phyloP scores from a whole-genome alignment of 495 filamentous ascomycete genomes.

The Darksidea phi region DNA sequence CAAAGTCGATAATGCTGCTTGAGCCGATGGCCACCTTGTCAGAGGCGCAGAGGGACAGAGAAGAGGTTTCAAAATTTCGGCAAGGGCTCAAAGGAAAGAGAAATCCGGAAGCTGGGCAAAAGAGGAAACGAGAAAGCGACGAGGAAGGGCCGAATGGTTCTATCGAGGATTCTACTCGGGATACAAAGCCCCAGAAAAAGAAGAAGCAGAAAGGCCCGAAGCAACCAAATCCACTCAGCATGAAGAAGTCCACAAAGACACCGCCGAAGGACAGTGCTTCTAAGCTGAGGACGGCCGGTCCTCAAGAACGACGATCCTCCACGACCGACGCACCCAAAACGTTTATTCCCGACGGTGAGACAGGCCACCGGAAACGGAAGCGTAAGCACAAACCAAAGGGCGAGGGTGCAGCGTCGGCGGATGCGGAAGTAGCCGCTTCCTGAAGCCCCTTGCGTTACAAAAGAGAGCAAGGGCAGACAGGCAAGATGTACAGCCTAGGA shows the following conservation, averaged over 20 bases:
- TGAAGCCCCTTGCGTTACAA: background rate
- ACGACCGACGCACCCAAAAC: background rate
- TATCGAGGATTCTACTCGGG: conserved; percentile 34
- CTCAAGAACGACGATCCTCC: background rate
- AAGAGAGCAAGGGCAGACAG: too few relatives aligned
- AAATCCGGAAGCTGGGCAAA: conserved; percentile 36
- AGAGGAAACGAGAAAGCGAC: conserved; percentile 52
- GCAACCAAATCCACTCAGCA: conserved; percentile 82
- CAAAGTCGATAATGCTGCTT: conserved; percentile 83
- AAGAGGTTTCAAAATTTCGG: conserved; percentile 75
- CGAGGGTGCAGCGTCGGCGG: conserved; percentile 2
- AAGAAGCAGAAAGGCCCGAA: conserved; percentile 69
- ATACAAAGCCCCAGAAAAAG: conserved; percentile 51
- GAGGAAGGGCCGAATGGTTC: conserved; percentile 43
- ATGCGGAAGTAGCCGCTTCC: background rate
- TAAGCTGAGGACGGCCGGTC: background rate
- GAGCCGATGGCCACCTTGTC: conserved; percentile 77
- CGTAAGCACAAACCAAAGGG: conserved; percentile 40
- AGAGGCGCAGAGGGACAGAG: conserved; percentile 59
- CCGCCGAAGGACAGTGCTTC: background rate
- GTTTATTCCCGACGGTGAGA: conserved; percentile 7
- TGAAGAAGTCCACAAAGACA: conserved; percentile 74
- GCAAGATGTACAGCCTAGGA: too few relatives aligned
- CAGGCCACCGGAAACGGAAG: conserved; percentile 36
- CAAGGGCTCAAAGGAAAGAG: conserved; percentile 60